Evolutionary conservation across 2,329 filamentous ascomycete species (phyloP).

Genomic region (Rhinocladiella mackenziei): DNA sequence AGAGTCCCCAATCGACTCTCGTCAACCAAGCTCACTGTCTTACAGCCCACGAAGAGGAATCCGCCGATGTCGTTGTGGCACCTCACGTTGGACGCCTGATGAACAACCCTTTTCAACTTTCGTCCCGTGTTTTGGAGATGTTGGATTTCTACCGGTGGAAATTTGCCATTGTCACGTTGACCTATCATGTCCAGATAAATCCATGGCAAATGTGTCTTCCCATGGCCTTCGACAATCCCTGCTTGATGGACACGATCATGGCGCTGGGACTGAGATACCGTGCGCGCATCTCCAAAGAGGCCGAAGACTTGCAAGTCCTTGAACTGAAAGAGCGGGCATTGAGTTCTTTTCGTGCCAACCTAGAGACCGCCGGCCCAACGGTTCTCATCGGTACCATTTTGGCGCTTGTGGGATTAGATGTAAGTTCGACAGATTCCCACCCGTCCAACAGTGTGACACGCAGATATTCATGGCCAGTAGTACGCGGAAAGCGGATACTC

Average conservation of each 20-base stretch:
- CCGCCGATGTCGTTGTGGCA: not conserved
- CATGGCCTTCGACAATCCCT: slow-evolving; percentile 7
- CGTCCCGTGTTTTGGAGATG: not conserved
- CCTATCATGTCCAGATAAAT: slow-evolving; percentile 8
- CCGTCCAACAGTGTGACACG: too few species aligned
- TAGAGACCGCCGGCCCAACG: not conserved
- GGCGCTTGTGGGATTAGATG: slow-evolving; percentile 1
- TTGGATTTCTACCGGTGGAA: slow-evolving; percentile 10
- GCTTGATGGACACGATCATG: slow-evolving; percentile 7
- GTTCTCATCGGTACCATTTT: slow-evolving; percentile 4
- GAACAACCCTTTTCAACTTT: not conserved
- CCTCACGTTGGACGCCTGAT: not conserved
- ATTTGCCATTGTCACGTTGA: slow-evolving; percentile 5
- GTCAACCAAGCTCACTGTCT: not conserved
- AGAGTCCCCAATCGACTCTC: too few species aligned
- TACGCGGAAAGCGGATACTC: slow-evolving; percentile 9
- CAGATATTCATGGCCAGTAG: too few species aligned
- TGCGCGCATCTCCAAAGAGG: slow-evolving; percentile 1
- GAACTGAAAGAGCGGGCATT: slow-evolving; percentile 9
- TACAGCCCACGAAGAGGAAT: not conserved
- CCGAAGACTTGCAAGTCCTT: slow-evolving; percentile 6
- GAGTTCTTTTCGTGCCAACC: not conserved
- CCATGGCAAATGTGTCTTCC: slow-evolving; percentile 13
- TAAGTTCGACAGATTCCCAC: slow-evolving; percentile 2
- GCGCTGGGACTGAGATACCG: slow-evolving; percentile 7